A percentile compares a stretch with the other conserved stretches of the same genome.
phyloP scores from a whole-genome alignment of 2,329 filamentous ascomycete species.

The Alternaria burnsii region DNA sequence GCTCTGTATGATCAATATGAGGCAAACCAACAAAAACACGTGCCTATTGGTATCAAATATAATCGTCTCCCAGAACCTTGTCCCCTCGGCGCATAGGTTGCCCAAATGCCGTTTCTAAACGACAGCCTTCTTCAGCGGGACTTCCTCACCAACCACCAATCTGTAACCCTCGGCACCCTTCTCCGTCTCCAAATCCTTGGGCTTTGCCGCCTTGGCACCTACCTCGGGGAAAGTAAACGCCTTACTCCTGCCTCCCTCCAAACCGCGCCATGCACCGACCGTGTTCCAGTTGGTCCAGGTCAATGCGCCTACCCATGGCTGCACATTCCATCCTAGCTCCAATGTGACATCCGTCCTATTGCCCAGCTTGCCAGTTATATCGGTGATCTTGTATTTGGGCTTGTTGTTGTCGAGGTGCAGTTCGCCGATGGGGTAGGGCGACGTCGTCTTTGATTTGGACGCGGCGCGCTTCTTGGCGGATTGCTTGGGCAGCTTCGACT shows the following conservation, averaged over 20 bases:
- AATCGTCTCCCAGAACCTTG: neutral
- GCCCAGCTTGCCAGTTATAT: constrained; percentile 81
- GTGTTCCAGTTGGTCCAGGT: constrained; percentile 71
- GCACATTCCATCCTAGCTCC: constrained; percentile 91
- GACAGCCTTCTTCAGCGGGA: constrained; percentile 32
- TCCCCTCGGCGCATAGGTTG: neutral
- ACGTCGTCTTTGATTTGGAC: constrained; percentile 14
- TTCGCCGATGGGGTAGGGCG: constrained; percentile 66
- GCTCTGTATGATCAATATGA: neutral
- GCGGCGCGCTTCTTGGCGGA: constrained; percentile 44
- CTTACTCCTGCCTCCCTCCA: constrained; percentile 71
- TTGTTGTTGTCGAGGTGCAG: constrained; percentile 83
- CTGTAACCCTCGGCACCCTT: constrained; percentile 59
- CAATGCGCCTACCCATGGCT: constrained; percentile 92
- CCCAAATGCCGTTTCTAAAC: neutral
- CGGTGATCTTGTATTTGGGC: constrained; percentile 97
- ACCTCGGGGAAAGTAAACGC: constrained; percentile 71
- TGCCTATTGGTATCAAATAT: neutral
- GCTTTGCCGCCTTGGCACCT: constrained; percentile 69
- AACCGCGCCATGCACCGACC: constrained; percentile 69
- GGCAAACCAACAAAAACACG: neutral
- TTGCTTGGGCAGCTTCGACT: constrained; percentile 53
- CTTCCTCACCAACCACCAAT: constrained; percentile 50
- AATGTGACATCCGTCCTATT: constrained; percentile 77
- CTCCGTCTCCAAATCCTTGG: constrained; percentile 58